Percentiles rank a stretch among this genome's conserved stretches.
These are phyloP conservation scores for Globisporangium radiosum DNA, from an alignment of 352 stramenopile genomes.

Conservation along the genomic window DNA sequence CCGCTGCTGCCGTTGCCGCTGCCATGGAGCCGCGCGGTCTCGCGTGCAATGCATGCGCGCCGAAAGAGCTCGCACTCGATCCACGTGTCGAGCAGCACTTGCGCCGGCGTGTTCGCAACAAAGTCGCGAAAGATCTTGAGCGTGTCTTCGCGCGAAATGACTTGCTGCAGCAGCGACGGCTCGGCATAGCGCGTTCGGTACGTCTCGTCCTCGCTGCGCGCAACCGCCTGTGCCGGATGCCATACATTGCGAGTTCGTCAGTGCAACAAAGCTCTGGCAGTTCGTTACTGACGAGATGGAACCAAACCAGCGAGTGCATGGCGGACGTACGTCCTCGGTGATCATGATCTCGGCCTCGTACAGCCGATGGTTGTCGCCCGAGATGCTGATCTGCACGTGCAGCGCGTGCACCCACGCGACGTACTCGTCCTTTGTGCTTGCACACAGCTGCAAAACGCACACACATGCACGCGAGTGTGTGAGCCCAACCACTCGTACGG, in stretches of 20 bases:
- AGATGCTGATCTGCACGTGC: conserved; percentile 74
- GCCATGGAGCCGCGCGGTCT: conserved; percentile 24
- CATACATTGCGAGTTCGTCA: no score
- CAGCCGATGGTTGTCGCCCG: conserved; percentile 69
- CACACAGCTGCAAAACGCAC: conserved; percentile 41
- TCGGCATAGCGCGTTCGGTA: conserved; percentile 32
- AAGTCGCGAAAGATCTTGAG: conserved; percentile 81
- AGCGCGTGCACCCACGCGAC: conserved; percentile 76
- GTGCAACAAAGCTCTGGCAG: no score
- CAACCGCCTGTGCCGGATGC: conserved; percentile 34
- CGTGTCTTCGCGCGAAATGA: conserved; percentile 68
- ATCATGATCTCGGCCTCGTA: conserved; percentile 83
- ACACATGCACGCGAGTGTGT: not conserved
- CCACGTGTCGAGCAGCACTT: conserved; percentile 76
- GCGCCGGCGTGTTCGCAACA: conserved; percentile 49
- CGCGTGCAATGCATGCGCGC: conserved; percentile 54
- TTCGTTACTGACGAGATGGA: no score
- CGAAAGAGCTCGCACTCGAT: conserved; percentile 80
- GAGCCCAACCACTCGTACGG: not conserved
- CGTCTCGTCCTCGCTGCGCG: conserved; percentile 46
- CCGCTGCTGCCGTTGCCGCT: conserved; percentile 1
- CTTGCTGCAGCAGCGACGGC: conserved; percentile 56
- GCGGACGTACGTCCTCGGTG: conserved; percentile 62
- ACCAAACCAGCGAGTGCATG: not conserved
- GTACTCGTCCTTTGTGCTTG: conserved; percentile 75